These are phyloP conservation scores for Sambucus nigra DNA, from an alignment of 129 eudicot genomes.

Conservation along the genomic window DNA sequence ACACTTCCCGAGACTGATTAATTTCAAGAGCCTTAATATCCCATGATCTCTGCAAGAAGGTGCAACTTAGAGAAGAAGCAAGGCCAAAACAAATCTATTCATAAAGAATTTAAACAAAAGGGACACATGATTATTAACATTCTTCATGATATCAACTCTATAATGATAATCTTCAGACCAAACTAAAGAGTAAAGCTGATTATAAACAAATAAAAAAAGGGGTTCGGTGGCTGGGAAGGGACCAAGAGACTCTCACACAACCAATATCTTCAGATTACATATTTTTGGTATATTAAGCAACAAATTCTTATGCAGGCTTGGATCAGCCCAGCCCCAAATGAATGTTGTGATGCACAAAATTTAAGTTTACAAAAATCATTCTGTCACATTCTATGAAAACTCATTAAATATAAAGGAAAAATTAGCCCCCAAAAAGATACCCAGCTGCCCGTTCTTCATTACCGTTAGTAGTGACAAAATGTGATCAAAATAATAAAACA, in stretches of 20 bases:
- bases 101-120: too few species aligned
- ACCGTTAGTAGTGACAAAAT: too few species aligned
- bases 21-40: too few species aligned
- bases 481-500: too few species aligned
- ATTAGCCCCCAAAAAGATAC: slow-evolving; percentile 71
- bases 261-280: not conserved
- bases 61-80: too few species aligned
- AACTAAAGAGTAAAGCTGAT: not conserved
- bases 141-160: not conserved
- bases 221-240: too few species aligned
- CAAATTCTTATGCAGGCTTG: not conserved
- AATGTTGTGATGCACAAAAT: slow-evolving; percentile 12
- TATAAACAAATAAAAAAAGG: too few species aligned
- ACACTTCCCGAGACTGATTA: too few species aligned
- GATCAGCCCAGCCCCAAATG: not conserved
- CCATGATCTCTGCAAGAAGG: too few species aligned
- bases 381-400: slow-evolving; percentile 10
- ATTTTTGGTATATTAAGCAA: not conserved
- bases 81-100: too few species aligned
- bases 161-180: not conserved
- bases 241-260: not conserved
- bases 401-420: not conserved
- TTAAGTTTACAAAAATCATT: slow-evolving; percentile 8
- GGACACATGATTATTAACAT: too few species aligned
- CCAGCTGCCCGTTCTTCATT: slow-evolving; percentile 93